Evolutionary conservation across 2,329 filamentous ascomycete genomes (phyloP).

Genomic region (Hypocreales sp.): DNA sequence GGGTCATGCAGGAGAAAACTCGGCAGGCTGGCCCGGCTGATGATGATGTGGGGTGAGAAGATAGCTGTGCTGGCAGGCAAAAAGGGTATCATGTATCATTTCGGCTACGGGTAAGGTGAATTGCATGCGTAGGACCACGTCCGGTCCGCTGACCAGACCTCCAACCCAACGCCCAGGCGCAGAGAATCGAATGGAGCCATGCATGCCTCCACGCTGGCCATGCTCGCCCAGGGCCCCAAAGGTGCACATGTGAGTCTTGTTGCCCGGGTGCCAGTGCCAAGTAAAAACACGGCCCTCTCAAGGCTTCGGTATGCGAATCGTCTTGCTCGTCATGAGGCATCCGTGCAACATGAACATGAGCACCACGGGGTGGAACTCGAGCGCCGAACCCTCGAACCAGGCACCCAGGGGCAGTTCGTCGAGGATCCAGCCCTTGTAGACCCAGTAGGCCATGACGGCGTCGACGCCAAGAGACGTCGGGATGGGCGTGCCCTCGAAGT

Average conservation of each 20-base stretch:
- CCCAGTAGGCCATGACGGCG: constrained; percentile 78
- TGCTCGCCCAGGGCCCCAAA: not conserved
- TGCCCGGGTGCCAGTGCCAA: too few species aligned
- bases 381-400: constrained; percentile 45
- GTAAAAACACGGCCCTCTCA: too few species aligned
- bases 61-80: not conserved
- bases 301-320: constrained; percentile 85
- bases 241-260: too few species aligned
- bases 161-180: too few species aligned
- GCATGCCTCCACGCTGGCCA: too few species aligned
- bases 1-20: too few species aligned
- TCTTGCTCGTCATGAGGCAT: constrained; percentile 90
- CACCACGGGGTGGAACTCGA: constrained; percentile 77
- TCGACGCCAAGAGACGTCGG: constrained; percentile 76
- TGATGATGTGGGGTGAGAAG: not conserved
- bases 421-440: constrained; percentile 64
- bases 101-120: constrained; percentile 2
- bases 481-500: constrained; percentile 95
- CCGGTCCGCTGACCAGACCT: too few species aligned
- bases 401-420: constrained; percentile 65
- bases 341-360: constrained; percentile 76
- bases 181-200: too few species aligned
- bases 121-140: constrained; percentile 3
- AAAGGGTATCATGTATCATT: constrained; percentile 6
- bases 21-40: too few species aligned